Percentiles rank a stretch among this genome's conserved stretches.
phyloP scores from a whole-genome alignment of 202 grass and related monocot species.

The Hordeum pubiflorum region DNA sequence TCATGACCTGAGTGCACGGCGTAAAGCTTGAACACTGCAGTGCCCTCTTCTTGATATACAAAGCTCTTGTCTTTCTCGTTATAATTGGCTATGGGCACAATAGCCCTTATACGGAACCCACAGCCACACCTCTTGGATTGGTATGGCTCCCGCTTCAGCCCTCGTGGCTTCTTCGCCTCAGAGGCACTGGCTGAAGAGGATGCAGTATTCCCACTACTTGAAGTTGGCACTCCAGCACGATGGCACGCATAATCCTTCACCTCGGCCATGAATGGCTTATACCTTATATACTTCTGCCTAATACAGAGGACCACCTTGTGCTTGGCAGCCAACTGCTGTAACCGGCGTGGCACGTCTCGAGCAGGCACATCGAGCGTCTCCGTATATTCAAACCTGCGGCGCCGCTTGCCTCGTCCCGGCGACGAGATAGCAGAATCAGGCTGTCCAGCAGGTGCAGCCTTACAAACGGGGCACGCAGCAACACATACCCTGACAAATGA shows the following conservation, averaged over 20 bases:
- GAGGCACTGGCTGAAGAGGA: conserved; percentile 34
- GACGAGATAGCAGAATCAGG: conserved; percentile 34
- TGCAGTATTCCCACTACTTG: conserved; percentile 25
- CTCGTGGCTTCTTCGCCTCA: conserved; percentile 61
- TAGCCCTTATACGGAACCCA: conserved; percentile 91
- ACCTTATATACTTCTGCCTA: conserved; percentile 96
- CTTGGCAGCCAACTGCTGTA: conserved; percentile 89
- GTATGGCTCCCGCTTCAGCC: conserved; percentile 89
- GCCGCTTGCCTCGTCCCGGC: conserved; percentile 49
- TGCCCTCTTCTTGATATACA: conserved; percentile 90
- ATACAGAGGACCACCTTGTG: conserved; percentile 98
- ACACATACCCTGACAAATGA: conserved; percentile 87
- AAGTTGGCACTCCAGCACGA: conserved; percentile 77
- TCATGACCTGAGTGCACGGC: conserved; percentile 90
- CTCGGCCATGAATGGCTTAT: conserved; percentile 97
- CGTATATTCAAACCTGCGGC: conserved; percentile 90
- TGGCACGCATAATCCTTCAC: conserved; percentile 99
- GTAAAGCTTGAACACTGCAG: conserved; percentile 90
- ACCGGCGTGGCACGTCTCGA: conserved; percentile 64
- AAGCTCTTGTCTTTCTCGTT: conserved; percentile 98
- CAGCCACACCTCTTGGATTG: conserved; percentile 96
- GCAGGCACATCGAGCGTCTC: conserved; percentile 87
- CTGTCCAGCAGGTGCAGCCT: conserved; percentile 45
- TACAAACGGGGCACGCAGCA: conserved; percentile 64
- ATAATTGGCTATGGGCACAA: conserved; percentile 93